Conservation (phyloP, 2,329 filamentous ascomycete species). For the Aspergillus novoparasiticus region DNA sequence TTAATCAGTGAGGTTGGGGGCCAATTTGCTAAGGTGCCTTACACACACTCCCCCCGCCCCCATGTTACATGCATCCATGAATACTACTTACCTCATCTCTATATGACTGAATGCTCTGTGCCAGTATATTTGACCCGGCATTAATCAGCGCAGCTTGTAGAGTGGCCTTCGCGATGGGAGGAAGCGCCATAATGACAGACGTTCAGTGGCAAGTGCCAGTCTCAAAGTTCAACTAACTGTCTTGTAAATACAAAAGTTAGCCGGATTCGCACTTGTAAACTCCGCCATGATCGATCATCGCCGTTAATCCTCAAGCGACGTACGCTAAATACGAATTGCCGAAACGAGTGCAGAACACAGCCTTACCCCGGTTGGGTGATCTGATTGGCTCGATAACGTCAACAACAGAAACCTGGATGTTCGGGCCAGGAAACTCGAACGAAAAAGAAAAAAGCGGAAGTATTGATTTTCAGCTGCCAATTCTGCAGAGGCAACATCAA, state of each 20-base stretch:
- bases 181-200: constrained; percentile 30
- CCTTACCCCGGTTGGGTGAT: not conserved
- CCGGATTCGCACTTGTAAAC: not conserved
- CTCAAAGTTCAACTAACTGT: not conserved
- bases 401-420: not conserved
- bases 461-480: too few species aligned
- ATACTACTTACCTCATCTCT: constrained; percentile 42
- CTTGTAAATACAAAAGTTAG: not conserved
- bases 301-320: not conserved
- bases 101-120: constrained; percentile 57
- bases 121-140: constrained; percentile 57
- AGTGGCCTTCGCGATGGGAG: constrained; percentile 56
- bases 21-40: not conserved
- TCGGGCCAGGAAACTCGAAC: not conserved
- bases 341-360: not conserved
- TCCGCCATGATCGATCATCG: not conserved
- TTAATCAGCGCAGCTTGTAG: constrained; percentile 57
- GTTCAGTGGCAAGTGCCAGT: not conserved
- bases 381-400: not conserved
- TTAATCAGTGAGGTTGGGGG: not conserved
- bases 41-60: not conserved
- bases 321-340: not conserved
- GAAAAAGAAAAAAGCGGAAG: not conserved
- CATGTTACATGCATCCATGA: not conserved
- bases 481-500: not conserved